Evolutionary conservation across 2,329 filamentous ascomycete species (phyloP).

Genomic region (Fusarium falciforme): DNA sequence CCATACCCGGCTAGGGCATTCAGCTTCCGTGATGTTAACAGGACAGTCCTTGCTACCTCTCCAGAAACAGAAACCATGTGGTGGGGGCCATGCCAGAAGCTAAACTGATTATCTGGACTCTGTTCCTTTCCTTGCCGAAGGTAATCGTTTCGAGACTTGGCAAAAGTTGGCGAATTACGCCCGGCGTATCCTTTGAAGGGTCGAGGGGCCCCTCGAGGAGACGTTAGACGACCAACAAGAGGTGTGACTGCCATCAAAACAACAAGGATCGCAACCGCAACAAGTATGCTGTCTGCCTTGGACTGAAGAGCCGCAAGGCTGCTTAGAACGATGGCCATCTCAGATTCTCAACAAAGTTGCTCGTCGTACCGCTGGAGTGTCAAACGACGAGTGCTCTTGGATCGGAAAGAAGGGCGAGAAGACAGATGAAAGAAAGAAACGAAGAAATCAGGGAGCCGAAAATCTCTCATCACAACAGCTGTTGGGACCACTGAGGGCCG

Average conservation of each 20-base stretch:
- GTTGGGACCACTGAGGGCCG: not conserved
- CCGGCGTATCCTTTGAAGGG: not conserved
- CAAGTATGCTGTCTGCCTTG: not conserved
- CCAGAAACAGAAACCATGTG: slow-evolving; percentile 59
- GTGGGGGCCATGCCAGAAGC: slow-evolving; percentile 59
- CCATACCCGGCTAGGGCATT: slow-evolving; percentile 56
- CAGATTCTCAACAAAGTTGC: too few species aligned
- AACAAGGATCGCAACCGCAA: not conserved
- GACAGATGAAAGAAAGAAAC: not conserved
- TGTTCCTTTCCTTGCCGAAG: slow-evolving; percentile 47
- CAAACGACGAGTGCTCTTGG: not conserved
- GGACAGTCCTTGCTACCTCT: slow-evolving; percentile 53
- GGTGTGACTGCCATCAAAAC: not conserved
- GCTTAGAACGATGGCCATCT: not conserved
- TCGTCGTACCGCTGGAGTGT: too few species aligned
- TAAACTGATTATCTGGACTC: slow-evolving; percentile 57
- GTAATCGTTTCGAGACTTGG: slow-evolving; percentile 48
- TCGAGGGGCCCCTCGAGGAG: not conserved
- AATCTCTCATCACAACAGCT: not conserved
- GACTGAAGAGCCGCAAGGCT: not conserved
- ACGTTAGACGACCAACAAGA: not conserved
- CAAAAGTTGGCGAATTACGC: not conserved
- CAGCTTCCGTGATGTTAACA: slow-evolving; percentile 58
- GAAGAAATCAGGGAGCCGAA: too few species aligned
- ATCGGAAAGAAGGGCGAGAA: not conserved